Evolutionary conservation across 345 rosid species (phyloP).

Genomic region (Turritis glabra): DNA sequence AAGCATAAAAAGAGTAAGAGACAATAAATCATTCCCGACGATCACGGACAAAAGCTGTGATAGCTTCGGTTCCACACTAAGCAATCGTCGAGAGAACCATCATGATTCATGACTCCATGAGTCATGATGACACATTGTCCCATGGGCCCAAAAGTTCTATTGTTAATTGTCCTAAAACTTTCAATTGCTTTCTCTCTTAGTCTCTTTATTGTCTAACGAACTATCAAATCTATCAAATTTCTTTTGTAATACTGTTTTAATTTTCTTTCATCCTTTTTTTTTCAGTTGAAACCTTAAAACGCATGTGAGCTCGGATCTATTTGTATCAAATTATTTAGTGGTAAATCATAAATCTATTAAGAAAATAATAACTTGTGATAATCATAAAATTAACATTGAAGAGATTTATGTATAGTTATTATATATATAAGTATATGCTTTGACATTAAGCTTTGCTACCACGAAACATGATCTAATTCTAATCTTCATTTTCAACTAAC

Average conservation of each 20-base stretch:
- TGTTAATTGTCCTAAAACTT: background rate
- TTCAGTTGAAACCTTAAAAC: background rate
- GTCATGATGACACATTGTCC: constrained; percentile 23
- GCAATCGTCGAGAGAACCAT: constrained; percentile 28
- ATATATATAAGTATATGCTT: background rate
- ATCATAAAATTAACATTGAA: background rate
- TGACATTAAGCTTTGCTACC: constrained; percentile 16
- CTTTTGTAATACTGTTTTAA: background rate
- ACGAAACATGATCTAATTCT: constrained; percentile 22
- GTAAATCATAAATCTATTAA: background rate
- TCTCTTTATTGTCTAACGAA: constrained; percentile 17
- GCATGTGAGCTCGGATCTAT: background rate
- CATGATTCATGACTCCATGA: background rate
- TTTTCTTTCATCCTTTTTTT: too few species aligned
- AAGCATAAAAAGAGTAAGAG: background rate
- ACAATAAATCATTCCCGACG: constrained; percentile 25
- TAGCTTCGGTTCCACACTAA: constrained; percentile 33
- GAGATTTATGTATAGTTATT: background rate
- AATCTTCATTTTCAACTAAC: constrained; percentile 28
- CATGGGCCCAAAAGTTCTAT: constrained; percentile 19
- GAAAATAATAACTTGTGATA: background rate
- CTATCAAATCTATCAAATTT: constrained; percentile 9
- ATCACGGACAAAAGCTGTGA: constrained; percentile 36
- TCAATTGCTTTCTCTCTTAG: constrained; percentile 4
- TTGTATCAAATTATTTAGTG: background rate